Evolutionary conservation across 208 protist genomes (phyloP).

Genomic region (Entamoeba nuttalli): DNA sequence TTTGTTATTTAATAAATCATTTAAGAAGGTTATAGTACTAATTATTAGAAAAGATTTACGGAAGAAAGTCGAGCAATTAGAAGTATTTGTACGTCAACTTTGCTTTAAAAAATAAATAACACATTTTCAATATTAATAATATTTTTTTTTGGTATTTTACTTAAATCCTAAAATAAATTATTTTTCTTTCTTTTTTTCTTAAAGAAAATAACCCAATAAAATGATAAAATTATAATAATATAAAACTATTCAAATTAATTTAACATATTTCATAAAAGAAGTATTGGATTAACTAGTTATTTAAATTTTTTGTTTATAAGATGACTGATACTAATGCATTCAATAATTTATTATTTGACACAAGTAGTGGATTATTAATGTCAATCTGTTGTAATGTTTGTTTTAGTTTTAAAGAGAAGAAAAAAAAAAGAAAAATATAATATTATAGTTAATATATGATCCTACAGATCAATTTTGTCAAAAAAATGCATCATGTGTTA

Average conservation of each 20-base stretch:
- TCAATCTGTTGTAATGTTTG: not conserved
- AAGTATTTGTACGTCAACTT: not conserved
- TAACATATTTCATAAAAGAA: too few species aligned
- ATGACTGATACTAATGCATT: not conserved
- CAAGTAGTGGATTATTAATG: not conserved
- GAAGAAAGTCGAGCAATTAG: not conserved
- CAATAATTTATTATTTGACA: not conserved
- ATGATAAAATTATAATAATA: too few species aligned
- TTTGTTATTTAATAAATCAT: not conserved
- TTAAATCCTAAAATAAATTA: too few species aligned
- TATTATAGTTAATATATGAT: not conserved
- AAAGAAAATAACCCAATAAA: too few species aligned
- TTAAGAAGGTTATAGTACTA: not conserved
- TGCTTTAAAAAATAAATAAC: not conserved
- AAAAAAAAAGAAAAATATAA: not conserved
- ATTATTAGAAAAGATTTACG: not conserved
- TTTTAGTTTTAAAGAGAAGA: not conserved
- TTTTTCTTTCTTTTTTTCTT: too few species aligned
- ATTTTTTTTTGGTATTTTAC: too few species aligned
- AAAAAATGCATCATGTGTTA: not conserved
- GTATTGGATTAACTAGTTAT: too few species aligned
- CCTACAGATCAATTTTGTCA: not conserved
- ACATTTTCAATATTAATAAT: too few species aligned
- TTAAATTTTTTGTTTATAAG: too few species aligned
- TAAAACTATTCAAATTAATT: too few species aligned